A percentile compares a stretch with the other conserved stretches of the same genome.
phyloP scores from a whole-genome alignment of 306 rosid species.

The Cicer yamashitae region DNA sequence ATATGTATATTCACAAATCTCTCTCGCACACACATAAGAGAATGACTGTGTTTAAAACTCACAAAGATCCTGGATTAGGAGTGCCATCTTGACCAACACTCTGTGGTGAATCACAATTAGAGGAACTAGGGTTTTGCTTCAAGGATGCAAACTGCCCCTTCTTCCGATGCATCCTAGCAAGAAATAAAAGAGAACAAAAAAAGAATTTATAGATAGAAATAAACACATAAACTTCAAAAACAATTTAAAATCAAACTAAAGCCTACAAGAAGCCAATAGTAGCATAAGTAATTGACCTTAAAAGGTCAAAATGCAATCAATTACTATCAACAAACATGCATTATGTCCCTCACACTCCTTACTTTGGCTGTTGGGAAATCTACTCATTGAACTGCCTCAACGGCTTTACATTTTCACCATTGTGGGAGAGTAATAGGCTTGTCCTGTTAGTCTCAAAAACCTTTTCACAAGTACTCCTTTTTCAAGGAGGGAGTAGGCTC shows the following conservation, averaged over 20 bases:
- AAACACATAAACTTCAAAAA: slow-evolving; percentile 23
- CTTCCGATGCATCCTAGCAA: slow-evolving; percentile 87
- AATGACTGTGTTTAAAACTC: slow-evolving; percentile 53
- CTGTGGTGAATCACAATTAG: slow-evolving; percentile 64
- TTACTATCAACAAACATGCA: slow-evolving; percentile 32
- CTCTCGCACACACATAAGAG: slow-evolving; percentile 5
- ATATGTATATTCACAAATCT: not conserved
- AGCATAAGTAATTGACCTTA: not conserved
- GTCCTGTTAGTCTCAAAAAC: slow-evolving; percentile 14
- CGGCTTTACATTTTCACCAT: not conserved
- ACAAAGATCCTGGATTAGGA: slow-evolving; percentile 72
- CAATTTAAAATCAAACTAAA: slow-evolving; percentile 32
- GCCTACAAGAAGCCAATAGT: slow-evolving; percentile 1
- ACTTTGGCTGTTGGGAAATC: slow-evolving; percentile 27
- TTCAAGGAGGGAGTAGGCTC: not conserved
- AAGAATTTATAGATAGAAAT: slow-evolving; percentile 1
- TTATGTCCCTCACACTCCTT: slow-evolving; percentile 9
- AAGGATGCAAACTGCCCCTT: slow-evolving; percentile 89
- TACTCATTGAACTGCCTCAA: slow-evolving; percentile 18
- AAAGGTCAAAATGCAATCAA: not conserved
- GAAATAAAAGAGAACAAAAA: slow-evolving; percentile 37
- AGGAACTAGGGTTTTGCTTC: slow-evolving; percentile 71
- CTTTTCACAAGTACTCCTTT: not conserved
- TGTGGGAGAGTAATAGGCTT: not conserved
- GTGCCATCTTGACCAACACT: slow-evolving; percentile 67